These are phyloP conservation scores for Leccinellum albellum DNA, from an alignment of 768 basidiomycete species.

Conservation along the genomic window DNA sequence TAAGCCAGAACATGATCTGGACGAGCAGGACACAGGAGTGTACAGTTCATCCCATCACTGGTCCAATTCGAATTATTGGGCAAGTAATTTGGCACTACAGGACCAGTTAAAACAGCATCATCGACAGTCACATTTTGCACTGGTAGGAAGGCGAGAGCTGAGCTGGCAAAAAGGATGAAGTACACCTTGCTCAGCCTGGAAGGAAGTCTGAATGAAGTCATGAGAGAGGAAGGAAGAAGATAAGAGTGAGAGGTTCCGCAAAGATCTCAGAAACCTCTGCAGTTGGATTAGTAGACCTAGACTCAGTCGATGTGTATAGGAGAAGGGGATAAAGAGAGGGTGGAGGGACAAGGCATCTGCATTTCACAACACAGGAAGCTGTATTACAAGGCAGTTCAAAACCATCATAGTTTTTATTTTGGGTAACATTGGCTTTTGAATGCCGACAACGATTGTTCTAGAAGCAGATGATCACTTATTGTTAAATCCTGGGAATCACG, in stretches of 20 bases:
- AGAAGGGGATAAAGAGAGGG: too few species aligned
- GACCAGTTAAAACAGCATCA: constrained; percentile 10
- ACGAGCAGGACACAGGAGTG: not conserved
- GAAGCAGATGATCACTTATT: too few species aligned
- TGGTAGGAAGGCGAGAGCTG: not conserved
- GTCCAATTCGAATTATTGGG: constrained; percentile 6
- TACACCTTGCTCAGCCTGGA: not conserved
- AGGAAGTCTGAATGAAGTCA: not conserved
- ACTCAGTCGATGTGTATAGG: too few species aligned
- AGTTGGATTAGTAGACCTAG: too few species aligned
- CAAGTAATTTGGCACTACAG: constrained; percentile 5
- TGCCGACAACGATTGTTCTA: too few species aligned
- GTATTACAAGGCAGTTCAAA: too few species aligned
- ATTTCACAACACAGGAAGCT: too few species aligned
- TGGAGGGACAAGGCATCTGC: too few species aligned
- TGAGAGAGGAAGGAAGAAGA: not conserved
- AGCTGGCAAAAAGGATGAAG: not conserved
- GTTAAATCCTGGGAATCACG: too few species aligned
- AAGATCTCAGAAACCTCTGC: too few species aligned
- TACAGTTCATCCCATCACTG: constrained; percentile 4
- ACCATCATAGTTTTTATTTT: too few species aligned
- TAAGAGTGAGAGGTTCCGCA: not conserved
- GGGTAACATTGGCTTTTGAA: too few species aligned
- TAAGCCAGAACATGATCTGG: constrained; percentile 1
- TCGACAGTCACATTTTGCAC: constrained; percentile 16